Evolutionary conservation across 495 filamentous ascomycete species (phyloP).

Genomic region (Podospora appendiculata): DNA sequence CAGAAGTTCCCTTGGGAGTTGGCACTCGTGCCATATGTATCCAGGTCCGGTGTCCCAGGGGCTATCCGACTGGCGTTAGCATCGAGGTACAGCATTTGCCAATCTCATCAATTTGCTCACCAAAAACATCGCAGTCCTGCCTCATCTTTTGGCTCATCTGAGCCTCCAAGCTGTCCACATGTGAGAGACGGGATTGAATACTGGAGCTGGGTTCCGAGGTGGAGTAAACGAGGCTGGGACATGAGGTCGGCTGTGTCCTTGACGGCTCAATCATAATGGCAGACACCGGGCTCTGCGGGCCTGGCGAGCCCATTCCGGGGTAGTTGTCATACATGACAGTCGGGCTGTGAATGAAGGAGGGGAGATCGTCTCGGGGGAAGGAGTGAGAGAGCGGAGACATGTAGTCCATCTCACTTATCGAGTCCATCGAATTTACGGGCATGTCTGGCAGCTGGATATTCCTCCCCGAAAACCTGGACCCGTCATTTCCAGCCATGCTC

Average conservation of each 20-base stretch:
- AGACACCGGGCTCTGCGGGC: conserved; percentile 43
- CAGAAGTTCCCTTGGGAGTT: conserved; percentile 36
- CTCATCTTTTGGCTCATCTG: conserved; percentile 37
- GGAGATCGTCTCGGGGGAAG: conserved; percentile 42
- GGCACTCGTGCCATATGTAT: conserved; percentile 37
- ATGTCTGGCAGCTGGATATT: conserved; percentile 24
- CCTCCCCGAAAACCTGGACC: conserved; percentile 13
- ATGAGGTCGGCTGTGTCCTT: conserved; percentile 38
- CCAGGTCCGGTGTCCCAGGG: conserved; percentile 37
- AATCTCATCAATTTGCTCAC: conserved; percentile 19
- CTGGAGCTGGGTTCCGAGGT: conserved; percentile 41
- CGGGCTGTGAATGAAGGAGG: conserved; percentile 43
- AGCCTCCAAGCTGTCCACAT: conserved; percentile 34
- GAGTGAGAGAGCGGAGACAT: conserved; percentile 44
- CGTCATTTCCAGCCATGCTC: conserved; percentile 15
- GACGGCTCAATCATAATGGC: conserved; percentile 44
- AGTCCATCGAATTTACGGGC: conserved; percentile 41
- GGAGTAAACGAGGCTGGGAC: conserved; percentile 41
- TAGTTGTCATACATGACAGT: conserved; percentile 44
- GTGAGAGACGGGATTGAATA: conserved; percentile 34
- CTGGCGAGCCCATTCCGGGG: conserved; percentile 36
- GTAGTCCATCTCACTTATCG: conserved; percentile 49
- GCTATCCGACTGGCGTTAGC: conserved; percentile 7
- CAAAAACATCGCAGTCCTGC: conserved; percentile 37
- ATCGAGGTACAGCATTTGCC: background rate